phyloP scores from a whole-genome alignment of 1,284 basidiomycete species.

The Rhizoctonia solani region DNA sequence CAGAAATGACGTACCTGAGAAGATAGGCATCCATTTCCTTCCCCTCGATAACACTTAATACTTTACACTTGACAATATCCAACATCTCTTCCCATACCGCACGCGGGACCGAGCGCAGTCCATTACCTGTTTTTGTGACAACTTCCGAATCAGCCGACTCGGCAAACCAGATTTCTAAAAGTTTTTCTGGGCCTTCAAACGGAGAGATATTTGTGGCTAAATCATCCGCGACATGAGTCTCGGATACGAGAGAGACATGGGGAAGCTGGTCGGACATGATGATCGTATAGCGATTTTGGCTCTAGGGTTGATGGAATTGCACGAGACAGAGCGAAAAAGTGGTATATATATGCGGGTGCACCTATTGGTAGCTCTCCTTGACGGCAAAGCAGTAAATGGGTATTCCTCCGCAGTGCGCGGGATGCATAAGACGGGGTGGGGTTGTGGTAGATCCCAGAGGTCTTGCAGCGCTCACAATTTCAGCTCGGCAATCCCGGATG shows the following conservation, averaged over 20 bases:
- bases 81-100: constrained; percentile 96
- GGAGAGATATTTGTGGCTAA: constrained; percentile 49
- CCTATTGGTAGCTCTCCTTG: constrained; percentile 35
- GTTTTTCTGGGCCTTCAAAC: constrained; percentile 92
- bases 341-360: neutral
- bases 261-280: constrained; percentile 10
- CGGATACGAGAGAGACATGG: constrained; percentile 23
- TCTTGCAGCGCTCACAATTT: neutral
- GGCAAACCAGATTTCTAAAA: constrained; percentile 98
- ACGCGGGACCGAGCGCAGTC: constrained; percentile 78
- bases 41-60: constrained; percentile 87
- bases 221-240: constrained; percentile 19
- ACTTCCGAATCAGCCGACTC: constrained; percentile 61
- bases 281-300: neutral
- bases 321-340: neutral
- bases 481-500: constrained; percentile 21
- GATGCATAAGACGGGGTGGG: constrained; percentile 61
- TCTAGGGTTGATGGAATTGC: neutral
- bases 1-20: constrained; percentile 70
- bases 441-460: constrained; percentile 36
- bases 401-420: constrained; percentile 42
- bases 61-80: constrained; percentile 95
- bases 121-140: constrained; percentile 51
- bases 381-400: constrained; percentile 28
- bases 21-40: constrained; percentile 93